phyloP scores from a whole-genome alignment of 768 basidiomycete genomes.

The Aureoboletus auriporus region DNA sequence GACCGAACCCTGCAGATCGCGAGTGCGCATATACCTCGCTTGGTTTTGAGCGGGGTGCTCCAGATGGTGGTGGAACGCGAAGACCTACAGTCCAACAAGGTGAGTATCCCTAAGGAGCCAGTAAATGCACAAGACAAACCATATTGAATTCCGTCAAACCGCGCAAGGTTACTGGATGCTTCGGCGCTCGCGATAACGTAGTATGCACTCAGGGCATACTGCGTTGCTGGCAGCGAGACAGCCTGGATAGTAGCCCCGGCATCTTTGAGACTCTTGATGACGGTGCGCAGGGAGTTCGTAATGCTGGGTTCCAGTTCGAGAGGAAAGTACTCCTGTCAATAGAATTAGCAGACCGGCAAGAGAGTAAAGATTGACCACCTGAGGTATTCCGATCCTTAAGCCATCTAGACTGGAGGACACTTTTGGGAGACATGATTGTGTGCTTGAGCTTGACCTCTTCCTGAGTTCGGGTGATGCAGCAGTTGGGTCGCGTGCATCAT shows the following conservation, averaged over 20 bases:
- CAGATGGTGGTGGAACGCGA: conserved; percentile 42
- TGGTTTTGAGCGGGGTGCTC: conserved; percentile 44
- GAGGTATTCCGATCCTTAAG: conserved; percentile 72
- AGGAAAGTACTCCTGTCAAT: conserved; percentile 73
- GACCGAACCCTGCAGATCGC: conserved; percentile 71
- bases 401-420: conserved; percentile 35
- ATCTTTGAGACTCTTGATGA: conserved; percentile 38
- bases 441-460: conserved; percentile 29
- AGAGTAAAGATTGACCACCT: conserved; percentile 38
- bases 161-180: conserved; percentile 86
- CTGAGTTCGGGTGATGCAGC: conserved; percentile 45
- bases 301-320: conserved; percentile 51
- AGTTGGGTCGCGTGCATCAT: conserved; percentile 75
- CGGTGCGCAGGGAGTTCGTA: conserved; percentile 39
- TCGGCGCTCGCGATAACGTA: conserved; percentile 96
- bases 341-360: neutral
- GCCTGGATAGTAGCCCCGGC: conserved; percentile 67
- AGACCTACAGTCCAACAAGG: conserved; percentile 36
- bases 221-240: conserved; percentile 66
- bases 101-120: too few relatives aligned
- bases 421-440: conserved; percentile 9
- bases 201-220: conserved; percentile 85
- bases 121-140: conserved; percentile 41
- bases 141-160: conserved; percentile 86
- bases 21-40: conserved; percentile 60